Base-by-base conservation (phyloP, 768 basidiomycete species). In the Tephrocybe sp. region DNA sequence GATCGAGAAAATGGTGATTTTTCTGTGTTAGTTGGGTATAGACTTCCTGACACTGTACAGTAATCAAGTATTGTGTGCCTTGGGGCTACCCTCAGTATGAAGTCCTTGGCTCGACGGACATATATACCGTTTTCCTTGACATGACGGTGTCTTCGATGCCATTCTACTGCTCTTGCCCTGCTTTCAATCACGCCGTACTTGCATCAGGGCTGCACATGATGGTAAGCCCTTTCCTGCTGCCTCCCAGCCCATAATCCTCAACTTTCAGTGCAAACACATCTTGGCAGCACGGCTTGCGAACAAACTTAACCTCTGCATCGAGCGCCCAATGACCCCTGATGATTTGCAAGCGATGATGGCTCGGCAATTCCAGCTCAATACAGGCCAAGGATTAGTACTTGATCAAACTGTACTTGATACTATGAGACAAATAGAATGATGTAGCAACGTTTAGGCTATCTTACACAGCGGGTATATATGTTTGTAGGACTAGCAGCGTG, bases 251-350 rank as follows among this genome's bases (percentile, higher is more conserved):
- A 14, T 16, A 39, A 17, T 22, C 16, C 42, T 43, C 42, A 30
- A 39, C 17, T n/a, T 17, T 45, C 55, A 92, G 90, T 92, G 90
- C 62, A 92, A 92, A 63, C 90, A 92, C 63, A 65, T 89, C 2
- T 72, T 92, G 20, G 90, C 89, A 2, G 75, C 78, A 11, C 68
- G 74, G 12, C 68, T 92, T 12, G 85, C 86, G 2, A 65, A 77
- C 22, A 77, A 74, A 45, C 64, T 89, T 44, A 69, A 69, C 3
- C 72, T 72, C 48, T 82, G 73, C 52, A 58, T 80, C 33, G 76
- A 84, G 46, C 77, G 80, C 17, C 65, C 72, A 31, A 63, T 79
- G 39, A 65, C 62, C 20, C 61, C 66, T 3, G 73, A 81, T 48
- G 79, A 83, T 32, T 68, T 89, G n/a, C 71, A 73, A 16, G 55